Base-by-base conservation (phyloP, 495 filamentous ascomycete genomes). In the Neurospora sp. region DNA sequence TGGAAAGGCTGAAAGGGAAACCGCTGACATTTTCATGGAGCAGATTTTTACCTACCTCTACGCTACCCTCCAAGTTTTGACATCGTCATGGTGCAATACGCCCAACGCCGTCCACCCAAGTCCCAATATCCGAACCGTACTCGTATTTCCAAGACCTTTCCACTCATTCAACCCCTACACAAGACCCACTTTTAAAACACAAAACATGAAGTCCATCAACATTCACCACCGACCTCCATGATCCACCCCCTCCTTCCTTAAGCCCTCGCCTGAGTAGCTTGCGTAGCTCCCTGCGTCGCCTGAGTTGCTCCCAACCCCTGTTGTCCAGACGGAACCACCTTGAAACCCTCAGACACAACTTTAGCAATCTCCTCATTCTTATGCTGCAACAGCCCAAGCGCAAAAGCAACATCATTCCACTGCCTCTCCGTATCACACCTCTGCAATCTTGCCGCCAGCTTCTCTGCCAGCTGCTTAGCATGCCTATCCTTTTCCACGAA, bases 401-500 rank as follows among this genome's bases (percentile, higher is more conserved):
- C 93, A 84, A 93, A 99, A 11, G 95, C 92, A 42, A 97, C 94
- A 82, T 99, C 96, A 77, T 92, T 96, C 96, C 96, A 99, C 77
- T 98, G 95, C 69, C 93, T 87, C 82, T 99, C 94, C 14, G 86
- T 95, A 78, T 98, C 94, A 75, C 94, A 98, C 48, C 95, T 86
- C 3, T 89, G 84, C 20, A 99, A 86, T 71, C 96, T 86, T 22
- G 94, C 94, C 2, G 96, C 95, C 10, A 99, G 85, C 80, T 99
- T 99, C 70, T 94, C 91, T 0, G 96, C 91, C 12, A 99, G 88
- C 81, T 98, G 95, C 75, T 96, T 97, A 53, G 96, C 94, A 80
- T 99, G 96, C 84, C 97, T 98, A 80, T 99, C 96, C 94, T 98
- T 99, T 79, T 99, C 96, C 72, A 99, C 92, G 78, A 99, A 98